Conservation (phyloP, 768 basidiomycete genomes). For the Suillus hirtellus region DNA sequence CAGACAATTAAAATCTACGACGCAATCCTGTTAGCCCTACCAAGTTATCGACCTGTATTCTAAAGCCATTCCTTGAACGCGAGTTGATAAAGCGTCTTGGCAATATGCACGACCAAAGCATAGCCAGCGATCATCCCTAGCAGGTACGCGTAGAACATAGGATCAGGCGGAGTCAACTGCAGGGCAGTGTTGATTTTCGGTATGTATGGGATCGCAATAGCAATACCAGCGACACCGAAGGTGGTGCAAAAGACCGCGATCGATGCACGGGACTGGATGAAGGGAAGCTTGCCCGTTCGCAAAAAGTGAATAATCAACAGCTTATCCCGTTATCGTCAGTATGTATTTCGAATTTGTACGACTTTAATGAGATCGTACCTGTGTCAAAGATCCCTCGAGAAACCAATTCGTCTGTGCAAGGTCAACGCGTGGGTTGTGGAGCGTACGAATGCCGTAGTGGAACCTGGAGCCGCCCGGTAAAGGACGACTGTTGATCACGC, state of each 20-base stretch:
- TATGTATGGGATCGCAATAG: slow-evolving; percentile 36
- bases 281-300: slow-evolving; percentile 31
- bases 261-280: slow-evolving; percentile 34
- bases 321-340: slow-evolving; percentile 16
- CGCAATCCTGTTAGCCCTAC: too few relatives aligned
- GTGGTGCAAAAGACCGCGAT: slow-evolving; percentile 27
- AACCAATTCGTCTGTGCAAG: slow-evolving; percentile 40
- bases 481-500: not conserved
- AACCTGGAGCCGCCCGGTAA: slow-evolving; percentile 22
- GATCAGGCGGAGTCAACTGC: slow-evolving; percentile 28
- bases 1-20: not conserved
- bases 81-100: slow-evolving; percentile 28
- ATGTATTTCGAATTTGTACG: not conserved
- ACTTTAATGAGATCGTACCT: slow-evolving; percentile 23
- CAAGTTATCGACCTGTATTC: not conserved
- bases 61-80: slow-evolving; percentile 34
- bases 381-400: slow-evolving; percentile 36
- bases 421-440: slow-evolving; percentile 29
- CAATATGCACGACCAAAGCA: slow-evolving; percentile 29
- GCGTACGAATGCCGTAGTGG: slow-evolving; percentile 30
- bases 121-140: slow-evolving; percentile 23
- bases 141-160: slow-evolving; percentile 31
- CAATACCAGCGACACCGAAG: slow-evolving; percentile 32
- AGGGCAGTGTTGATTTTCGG: slow-evolving; percentile 32
- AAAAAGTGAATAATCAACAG: slow-evolving; percentile 36